Base-by-base conservation (phyloP, 2,329 filamentous ascomycete species). In the Colletotrichum sp. region DNA sequence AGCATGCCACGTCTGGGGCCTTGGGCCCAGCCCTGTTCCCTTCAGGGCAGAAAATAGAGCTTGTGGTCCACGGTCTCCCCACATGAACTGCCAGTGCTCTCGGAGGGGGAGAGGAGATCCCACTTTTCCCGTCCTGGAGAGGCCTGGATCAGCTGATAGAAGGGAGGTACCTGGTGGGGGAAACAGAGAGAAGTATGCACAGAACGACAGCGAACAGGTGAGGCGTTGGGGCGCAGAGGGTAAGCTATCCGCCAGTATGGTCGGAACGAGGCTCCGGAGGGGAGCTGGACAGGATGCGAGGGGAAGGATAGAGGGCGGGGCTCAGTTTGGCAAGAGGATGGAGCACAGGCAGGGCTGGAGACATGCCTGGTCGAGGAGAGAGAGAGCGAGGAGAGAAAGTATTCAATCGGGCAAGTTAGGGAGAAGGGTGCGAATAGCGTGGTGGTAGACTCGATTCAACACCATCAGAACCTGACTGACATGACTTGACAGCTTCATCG, bases 211-310 rank as follows among this genome's bases (percentile, higher is more conserved):
- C 12, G 10, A 21, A 52, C 43, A 52, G 36, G 64, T 38, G 30
- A 71, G 56, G 69, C 48, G 63, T 55, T 30, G 43, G 28, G 52
- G 56, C 38, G 61, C 56, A 55, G 76, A 65, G 71, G 16, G 59
- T 59, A 72, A 78, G 63, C 71, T 74, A 68, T 69, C 70, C 64
- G 67, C 64, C 65, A 71, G 76, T 56, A 48, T 70, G 55, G 48
- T 73, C 76, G 76, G 70, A 70, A 78, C 71, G 73, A 73, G 67
- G 52, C 68, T 71, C 67, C 59, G 64, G 69, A 71, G 74, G 38
- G 63, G 14, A 48, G 16, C 58, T 62, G 52, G 69, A 65, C 56
- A 74, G 32, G 43, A 36, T 55, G 56, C 24, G 36, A 78, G 69
- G 63, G 48, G 28, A 55, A 62, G 43, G 30, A 18, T n/a, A 43